Conservation (phyloP, 768 basidiomycete genomes). For the Leccinum uliginosum region DNA sequence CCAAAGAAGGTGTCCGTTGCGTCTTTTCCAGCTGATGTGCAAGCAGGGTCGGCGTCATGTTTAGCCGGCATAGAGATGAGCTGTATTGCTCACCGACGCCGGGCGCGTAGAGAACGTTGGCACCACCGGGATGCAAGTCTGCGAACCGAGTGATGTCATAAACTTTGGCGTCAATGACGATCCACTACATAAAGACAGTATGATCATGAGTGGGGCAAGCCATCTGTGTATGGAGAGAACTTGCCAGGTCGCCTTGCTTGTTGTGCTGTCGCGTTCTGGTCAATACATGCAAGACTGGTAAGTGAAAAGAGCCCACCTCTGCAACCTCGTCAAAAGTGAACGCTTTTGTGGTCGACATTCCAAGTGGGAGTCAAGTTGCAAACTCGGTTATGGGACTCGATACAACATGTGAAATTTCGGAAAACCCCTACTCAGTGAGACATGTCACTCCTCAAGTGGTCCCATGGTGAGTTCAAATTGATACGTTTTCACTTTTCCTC, state of each 20-base stretch:
- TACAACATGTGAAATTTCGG: background rate
- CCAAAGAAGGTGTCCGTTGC: slow-evolving; percentile 81
- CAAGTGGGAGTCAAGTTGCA: background rate
- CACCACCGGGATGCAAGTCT: slow-evolving; percentile 79
- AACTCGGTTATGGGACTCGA: background rate
- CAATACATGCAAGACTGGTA: background rate
- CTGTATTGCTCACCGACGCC: slow-evolving; percentile 50
- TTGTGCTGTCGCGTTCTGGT: slow-evolving; percentile 66
- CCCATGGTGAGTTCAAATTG: no score
- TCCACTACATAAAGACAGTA: slow-evolving; percentile 51
- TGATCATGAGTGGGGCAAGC: slow-evolving; percentile 1
- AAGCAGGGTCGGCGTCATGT: background rate
- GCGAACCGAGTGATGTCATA: slow-evolving; percentile 81
- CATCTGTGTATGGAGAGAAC: slow-evolving; percentile 16
- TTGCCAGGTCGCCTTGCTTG: slow-evolving; percentile 74
- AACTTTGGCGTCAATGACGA: slow-evolving; percentile 76
- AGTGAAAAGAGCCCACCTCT: slow-evolving; percentile 43
- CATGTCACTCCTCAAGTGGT: no score
- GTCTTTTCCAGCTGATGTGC: slow-evolving; percentile 58
- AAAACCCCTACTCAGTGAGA: no score
- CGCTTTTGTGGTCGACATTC: slow-evolving; percentile 30
- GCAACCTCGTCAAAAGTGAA: slow-evolving; percentile 60
- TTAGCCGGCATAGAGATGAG: background rate
- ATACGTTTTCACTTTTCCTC: no score
- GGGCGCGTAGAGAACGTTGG: slow-evolving; percentile 64